A percentile compares a stretch with the other conserved stretches of the same genome.
Evolutionary conservation across 2,329 filamentous ascomycete species (phyloP).

Genomic region (Talaromyces sp.): DNA sequence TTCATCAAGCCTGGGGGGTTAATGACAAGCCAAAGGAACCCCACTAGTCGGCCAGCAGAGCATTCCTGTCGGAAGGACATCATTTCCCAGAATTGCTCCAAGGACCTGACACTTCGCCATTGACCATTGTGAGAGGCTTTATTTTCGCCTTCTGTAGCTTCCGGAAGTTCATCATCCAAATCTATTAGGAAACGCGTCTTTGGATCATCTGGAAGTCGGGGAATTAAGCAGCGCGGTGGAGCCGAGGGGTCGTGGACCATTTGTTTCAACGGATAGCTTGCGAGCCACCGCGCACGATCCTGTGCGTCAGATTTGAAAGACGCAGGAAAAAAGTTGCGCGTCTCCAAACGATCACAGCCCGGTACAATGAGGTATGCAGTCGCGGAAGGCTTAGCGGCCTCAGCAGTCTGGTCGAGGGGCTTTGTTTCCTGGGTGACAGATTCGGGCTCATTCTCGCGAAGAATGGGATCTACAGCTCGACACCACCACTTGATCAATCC

Average conservation of each 20-base stretch:
- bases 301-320: slow-evolving; percentile 44
- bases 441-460: slow-evolving; percentile 53
- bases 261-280: slow-evolving; percentile 72
- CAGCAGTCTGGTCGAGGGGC: slow-evolving; percentile 29
- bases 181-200: slow-evolving; percentile 89
- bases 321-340: slow-evolving; percentile 73
- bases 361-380: slow-evolving; percentile 85
- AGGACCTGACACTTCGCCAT: slow-evolving; percentile 80
- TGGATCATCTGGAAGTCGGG: slow-evolving; percentile 91
- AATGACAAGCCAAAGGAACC: slow-evolving; percentile 92
- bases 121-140: slow-evolving; percentile 58
- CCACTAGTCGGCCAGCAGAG: slow-evolving; percentile 86
- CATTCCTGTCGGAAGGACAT: slow-evolving; percentile 98
- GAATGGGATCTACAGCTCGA: slow-evolving; percentile 75
- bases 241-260: slow-evolving; percentile 69
- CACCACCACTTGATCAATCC: slow-evolving; percentile 97
- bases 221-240: slow-evolving; percentile 81
- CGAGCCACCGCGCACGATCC: slow-evolving; percentile 49
- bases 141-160: slow-evolving; percentile 29
- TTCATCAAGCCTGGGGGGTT: slow-evolving; percentile 57
- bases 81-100: slow-evolving; percentile 98
- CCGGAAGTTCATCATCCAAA: slow-evolving; percentile 76
- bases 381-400: slow-evolving; percentile 45
- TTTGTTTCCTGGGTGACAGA: slow-evolving; percentile 39
- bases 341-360: slow-evolving; percentile 80